Evolutionary conservation across 306 rosid species (phyloP), one percentile per base, ranked within the genome.

Genomic region (Carpinus viminea): DNA sequence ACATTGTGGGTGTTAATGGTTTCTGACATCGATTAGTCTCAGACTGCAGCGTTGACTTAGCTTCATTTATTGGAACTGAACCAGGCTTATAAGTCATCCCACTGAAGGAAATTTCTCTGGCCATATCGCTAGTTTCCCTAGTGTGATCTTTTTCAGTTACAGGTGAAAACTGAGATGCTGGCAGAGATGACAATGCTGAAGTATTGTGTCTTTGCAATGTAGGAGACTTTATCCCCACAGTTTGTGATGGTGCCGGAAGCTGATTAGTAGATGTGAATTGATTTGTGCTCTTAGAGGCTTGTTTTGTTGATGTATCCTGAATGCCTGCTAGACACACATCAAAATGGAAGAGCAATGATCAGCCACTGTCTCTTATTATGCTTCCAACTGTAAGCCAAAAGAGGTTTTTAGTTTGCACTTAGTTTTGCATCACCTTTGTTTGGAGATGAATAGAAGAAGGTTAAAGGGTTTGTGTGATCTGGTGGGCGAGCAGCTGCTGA

Each of bases 371-470:
- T 31, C 12, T 26, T 52, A 26, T 47, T 43, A 28, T 48, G 26
- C 28, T 47, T 59, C 53, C 47, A 36, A 56, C 46, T 4, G 38
- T 28, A 26, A 46, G 38, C 56, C 52, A 64, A 66, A 72, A 36
- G 4, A 74, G 48, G 70, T 52, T 61, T 55, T 34, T 28, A 16
- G 50, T 75, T 54, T 55, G 70, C 74, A 65, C 83, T 52, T 69
- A 66, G 55, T 74, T 65, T 54, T 68, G 76, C 61, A 74, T 86
- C 73, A 88, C 95, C 93, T 82, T 82, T 82, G 72, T 61, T 75
- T 81, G 76, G 81, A 13, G 88, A 76, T 72, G 73, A 72, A 79
- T 88, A 81, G 68, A 73, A 84, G 66, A 69, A 72, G 62, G 84
- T 69, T 68, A 90, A 82, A 74, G 91, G 82, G 34, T 48, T 26